Conservation (phyloP, 768 basidiomycete species). For the Macrocybe gigantea region DNA sequence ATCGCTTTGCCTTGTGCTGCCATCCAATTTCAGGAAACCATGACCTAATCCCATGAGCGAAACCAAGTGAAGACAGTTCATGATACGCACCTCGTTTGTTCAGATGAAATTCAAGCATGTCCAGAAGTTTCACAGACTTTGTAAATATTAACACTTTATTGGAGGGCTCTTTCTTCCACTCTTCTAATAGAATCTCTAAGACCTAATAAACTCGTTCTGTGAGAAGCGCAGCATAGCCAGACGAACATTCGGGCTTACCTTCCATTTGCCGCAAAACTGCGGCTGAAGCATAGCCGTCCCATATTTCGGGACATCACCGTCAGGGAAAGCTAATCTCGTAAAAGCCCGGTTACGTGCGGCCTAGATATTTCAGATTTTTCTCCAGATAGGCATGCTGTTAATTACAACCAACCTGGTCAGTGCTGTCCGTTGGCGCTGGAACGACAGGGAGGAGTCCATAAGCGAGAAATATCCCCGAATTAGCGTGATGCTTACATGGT, state of each 20-base stretch:
- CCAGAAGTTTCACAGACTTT: slow-evolving; percentile 84
- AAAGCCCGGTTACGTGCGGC: slow-evolving; percentile 51
- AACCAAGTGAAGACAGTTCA: too few species aligned
- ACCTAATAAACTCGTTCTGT: slow-evolving; percentile 38
- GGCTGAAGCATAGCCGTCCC: slow-evolving; percentile 58
- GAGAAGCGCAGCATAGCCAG: too few species aligned
- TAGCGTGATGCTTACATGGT: slow-evolving; percentile 45
- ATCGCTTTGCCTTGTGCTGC: slow-evolving; percentile 59
- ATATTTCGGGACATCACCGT: slow-evolving; percentile 49
- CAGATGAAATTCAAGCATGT: slow-evolving; percentile 79
- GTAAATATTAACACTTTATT: slow-evolving; percentile 95
- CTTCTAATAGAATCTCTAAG: slow-evolving; percentile 56
- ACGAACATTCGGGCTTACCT: slow-evolving; percentile 35
- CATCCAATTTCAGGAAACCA: slow-evolving; percentile 72
- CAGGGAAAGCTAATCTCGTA: slow-evolving; percentile 57
- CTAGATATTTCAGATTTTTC: slow-evolving; percentile 5
- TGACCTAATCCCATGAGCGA: slow-evolving; percentile 28
- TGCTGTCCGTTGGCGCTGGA: slow-evolving; percentile 60
- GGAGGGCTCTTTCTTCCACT: slow-evolving; percentile 55
- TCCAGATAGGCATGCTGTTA: neutral
- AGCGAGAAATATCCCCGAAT: slow-evolving; percentile 1
- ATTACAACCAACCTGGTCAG: slow-evolving; percentile 49
- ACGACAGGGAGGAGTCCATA: neutral
- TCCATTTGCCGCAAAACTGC: slow-evolving; percentile 81
- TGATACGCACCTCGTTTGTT: slow-evolving; percentile 38